Conservation (phyloP, 73 alveolate genomes). For the Uronychia setigera region DNA sequence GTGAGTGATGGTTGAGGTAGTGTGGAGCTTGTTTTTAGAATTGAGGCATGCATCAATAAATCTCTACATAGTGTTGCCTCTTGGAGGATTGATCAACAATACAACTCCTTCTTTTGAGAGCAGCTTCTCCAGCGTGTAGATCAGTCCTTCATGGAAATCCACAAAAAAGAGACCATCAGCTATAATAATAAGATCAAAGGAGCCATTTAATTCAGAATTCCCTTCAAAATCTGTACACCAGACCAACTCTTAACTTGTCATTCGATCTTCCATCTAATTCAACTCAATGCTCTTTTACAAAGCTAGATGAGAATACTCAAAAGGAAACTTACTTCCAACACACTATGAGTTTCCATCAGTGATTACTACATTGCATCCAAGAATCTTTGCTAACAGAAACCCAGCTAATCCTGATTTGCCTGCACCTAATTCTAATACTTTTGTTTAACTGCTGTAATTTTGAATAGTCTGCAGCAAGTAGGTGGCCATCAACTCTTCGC, state of each 20-base stretch:
- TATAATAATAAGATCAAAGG: neutral
- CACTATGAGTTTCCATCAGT: neutral
- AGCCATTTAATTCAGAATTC: neutral
- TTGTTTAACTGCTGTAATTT: too few species aligned
- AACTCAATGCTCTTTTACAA: neutral
- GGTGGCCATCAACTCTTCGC: too few species aligned
- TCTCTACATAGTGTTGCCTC: neutral
- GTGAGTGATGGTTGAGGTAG: too few species aligned
- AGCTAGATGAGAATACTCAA: neutral
- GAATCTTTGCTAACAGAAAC: neutral
- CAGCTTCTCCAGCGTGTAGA: slow-evolving; percentile 1
- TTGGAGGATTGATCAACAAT: neutral
- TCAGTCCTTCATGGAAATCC: neutral
- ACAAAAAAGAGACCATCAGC: neutral
- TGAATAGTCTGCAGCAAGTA: too few species aligned
- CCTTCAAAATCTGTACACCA: neutral
- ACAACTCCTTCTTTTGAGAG: neutral
- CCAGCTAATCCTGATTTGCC: neutral
- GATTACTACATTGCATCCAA: neutral
- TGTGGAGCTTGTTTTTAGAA: too few species aligned
- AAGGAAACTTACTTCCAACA: neutral
- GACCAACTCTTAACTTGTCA: neutral
- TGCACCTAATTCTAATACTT: neutral
- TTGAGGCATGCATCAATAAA: too few species aligned
- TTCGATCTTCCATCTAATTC: neutral